phyloP scores from a whole-genome alignment of 2,329 filamentous ascomycete genomes.

The Aspergillus tamarii region DNA sequence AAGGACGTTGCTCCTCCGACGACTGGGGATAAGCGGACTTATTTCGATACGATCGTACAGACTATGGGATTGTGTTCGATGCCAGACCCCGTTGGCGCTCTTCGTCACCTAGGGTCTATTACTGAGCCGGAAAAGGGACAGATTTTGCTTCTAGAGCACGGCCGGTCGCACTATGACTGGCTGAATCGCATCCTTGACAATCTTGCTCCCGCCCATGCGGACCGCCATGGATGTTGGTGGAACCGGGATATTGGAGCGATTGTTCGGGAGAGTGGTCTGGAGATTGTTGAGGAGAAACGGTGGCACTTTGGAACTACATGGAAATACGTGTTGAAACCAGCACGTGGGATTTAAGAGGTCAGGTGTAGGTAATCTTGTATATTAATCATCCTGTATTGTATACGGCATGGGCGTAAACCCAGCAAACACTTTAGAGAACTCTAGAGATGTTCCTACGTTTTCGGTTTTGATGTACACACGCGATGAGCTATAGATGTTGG shows the following conservation, averaged over 20 bases:
- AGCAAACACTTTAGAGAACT: background rate
- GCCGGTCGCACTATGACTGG: conserved; percentile 50
- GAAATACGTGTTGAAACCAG: conserved; percentile 45
- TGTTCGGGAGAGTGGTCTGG: conserved; percentile 51
- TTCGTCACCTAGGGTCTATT: conserved; percentile 45
- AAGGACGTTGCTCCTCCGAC: conserved; percentile 29
- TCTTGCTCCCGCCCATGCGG: conserved; percentile 51
- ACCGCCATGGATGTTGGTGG: conserved; percentile 57
- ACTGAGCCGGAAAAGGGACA: conserved; percentile 43
- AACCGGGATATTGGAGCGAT: conserved; percentile 55
- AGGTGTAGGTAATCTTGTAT: conserved; percentile 1
- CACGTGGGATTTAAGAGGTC: conserved; percentile 2
- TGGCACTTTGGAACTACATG: conserved; percentile 55
- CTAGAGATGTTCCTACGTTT: background rate
- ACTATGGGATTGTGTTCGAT: conserved; percentile 57
- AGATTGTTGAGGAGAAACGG: conserved; percentile 50
- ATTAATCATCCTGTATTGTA: background rate
- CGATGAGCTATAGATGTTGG: no score
- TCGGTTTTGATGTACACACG: background rate
- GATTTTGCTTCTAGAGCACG: conserved; percentile 55
- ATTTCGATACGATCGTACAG: conserved; percentile 53
- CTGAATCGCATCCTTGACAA: conserved; percentile 53
- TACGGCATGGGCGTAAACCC: background rate
- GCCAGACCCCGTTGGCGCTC: conserved; percentile 44
- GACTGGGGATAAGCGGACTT: conserved; percentile 12